A percentile compares a stretch with the other conserved stretches of the same genome.
Conservation (phyloP, 2,329 filamentous ascomycete species). For the Stromatinia cepivora region DNA sequence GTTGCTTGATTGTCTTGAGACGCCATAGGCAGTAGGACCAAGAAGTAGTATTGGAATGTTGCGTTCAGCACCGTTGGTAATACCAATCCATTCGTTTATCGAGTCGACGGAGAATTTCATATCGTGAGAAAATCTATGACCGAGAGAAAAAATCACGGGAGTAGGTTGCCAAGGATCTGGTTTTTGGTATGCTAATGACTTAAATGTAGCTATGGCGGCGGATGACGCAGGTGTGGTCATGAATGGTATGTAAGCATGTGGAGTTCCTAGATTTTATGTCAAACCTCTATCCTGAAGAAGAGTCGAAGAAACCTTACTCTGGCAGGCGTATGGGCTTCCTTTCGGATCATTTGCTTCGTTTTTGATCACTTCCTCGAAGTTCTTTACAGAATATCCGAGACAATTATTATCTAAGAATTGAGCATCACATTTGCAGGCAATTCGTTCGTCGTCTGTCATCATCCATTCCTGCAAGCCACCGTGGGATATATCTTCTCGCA, state of each 20-base stretch:
- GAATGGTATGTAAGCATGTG: constrained; percentile 44
- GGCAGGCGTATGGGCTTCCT: constrained; percentile 27
- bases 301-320: constrained; percentile 25
- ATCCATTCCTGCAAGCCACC: constrained; percentile 46
- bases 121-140: constrained; percentile 40
- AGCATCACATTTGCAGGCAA: constrained; percentile 44
- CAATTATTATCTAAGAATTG: constrained; percentile 45
- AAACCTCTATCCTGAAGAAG: neutral
- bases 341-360: constrained; percentile 26
- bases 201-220: constrained; percentile 39
- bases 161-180: constrained; percentile 43
- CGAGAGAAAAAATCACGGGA: constrained; percentile 44
- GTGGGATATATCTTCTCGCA: constrained; percentile 44
- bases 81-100: constrained; percentile 45
- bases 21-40: constrained; percentile 41
- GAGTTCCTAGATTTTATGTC: constrained; percentile 35
- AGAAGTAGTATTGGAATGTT: constrained; percentile 48
- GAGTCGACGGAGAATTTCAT: constrained; percentile 38
- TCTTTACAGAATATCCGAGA: constrained; percentile 34
- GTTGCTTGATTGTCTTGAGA: constrained; percentile 16
- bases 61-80: constrained; percentile 42
- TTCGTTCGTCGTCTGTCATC: constrained; percentile 40
- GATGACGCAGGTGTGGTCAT: constrained; percentile 39
- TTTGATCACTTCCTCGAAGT: constrained; percentile 30
- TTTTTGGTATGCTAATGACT: constrained; percentile 37